These are phyloP conservation scores for Clavispora santaluciae DNA, from an alignment of 805 yeast species.

Conservation along the genomic window DNA sequence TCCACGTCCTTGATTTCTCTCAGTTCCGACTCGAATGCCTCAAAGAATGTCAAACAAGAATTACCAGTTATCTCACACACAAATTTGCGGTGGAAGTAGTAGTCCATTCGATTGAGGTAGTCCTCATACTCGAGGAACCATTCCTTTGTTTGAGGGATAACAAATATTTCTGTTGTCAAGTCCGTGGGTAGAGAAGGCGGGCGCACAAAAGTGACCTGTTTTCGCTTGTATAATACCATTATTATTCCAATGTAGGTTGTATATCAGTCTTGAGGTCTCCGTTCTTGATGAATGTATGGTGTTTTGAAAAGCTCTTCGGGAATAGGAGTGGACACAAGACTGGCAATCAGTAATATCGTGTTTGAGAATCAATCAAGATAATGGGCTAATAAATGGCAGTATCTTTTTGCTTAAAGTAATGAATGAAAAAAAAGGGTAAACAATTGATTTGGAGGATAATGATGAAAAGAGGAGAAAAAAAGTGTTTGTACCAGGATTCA, in stretches of 20 bases:
- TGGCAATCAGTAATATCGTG: too few species aligned
- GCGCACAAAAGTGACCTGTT: constrained; percentile 56
- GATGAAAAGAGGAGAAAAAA: not conserved
- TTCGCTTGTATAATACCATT: constrained; percentile 76
- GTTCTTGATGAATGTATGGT: not conserved
- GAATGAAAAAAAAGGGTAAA: not conserved
- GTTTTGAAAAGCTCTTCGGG: not conserved
- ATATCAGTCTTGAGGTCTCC: not conserved
- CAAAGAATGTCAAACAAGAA: constrained; percentile 84
- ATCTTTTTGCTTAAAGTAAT: not conserved
- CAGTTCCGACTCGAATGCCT: constrained; percentile 75
- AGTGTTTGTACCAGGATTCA: not conserved
- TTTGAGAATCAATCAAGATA: not conserved
- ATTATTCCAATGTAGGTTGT: not conserved
- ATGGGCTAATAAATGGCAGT: not conserved
- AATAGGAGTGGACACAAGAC: not conserved
- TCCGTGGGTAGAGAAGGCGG: constrained; percentile 57
- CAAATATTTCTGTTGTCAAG: constrained; percentile 64
- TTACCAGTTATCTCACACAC: constrained; percentile 96
- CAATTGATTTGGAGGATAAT: not conserved
- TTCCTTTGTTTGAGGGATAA: constrained; percentile 79
- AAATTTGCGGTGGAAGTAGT: constrained; percentile 70
- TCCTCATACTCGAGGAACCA: constrained; percentile 79
- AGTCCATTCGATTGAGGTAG: constrained; percentile 66
- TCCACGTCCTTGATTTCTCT: constrained; percentile 59